These are phyloP conservation scores for Dactylellina cionopaga DNA, from an alignment of 2,329 filamentous ascomycete species.

Conservation along the genomic window DNA sequence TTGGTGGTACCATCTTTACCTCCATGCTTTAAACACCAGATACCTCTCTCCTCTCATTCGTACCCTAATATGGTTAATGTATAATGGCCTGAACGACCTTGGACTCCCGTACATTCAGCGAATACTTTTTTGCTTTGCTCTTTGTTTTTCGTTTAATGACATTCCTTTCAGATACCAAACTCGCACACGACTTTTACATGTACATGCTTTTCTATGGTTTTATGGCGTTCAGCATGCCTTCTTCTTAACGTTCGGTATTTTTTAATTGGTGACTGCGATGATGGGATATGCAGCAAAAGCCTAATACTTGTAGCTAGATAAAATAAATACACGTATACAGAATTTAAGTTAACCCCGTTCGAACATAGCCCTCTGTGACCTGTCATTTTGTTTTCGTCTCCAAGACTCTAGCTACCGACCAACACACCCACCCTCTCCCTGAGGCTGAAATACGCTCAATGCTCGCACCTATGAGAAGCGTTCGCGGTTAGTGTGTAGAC, in stretches of 20 bases:
- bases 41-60: not conserved
- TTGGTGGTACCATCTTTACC: slow-evolving; percentile 34
- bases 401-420: too few relatives aligned
- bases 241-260: not conserved
- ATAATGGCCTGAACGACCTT: slow-evolving; percentile 21
- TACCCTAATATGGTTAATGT: slow-evolving; percentile 27
- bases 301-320: too few relatives aligned
- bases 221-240: slow-evolving; percentile 17
- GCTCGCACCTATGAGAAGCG: slow-evolving; percentile 24
- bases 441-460: not conserved
- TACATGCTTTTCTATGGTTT: not conserved
- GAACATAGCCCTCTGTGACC: too few relatives aligned
- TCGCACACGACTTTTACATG: slow-evolving; percentile 1
- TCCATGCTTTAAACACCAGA: slow-evolving; percentile 11
- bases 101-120: not conserved
- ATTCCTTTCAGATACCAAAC: slow-evolving; percentile 30
- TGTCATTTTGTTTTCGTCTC: too few relatives aligned
- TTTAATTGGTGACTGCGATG: not conserved
- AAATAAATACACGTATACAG: too few relatives aligned
- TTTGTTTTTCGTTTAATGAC: not conserved
- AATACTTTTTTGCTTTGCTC: not conserved
- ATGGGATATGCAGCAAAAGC: not conserved
- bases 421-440: not conserved
- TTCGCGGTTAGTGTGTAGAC: not conserved
- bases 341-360: too few relatives aligned